These are phyloP conservation scores for Geotrichum carabidarum DNA, from an alignment of 1,139 yeast species.

Conservation along the genomic window DNA sequence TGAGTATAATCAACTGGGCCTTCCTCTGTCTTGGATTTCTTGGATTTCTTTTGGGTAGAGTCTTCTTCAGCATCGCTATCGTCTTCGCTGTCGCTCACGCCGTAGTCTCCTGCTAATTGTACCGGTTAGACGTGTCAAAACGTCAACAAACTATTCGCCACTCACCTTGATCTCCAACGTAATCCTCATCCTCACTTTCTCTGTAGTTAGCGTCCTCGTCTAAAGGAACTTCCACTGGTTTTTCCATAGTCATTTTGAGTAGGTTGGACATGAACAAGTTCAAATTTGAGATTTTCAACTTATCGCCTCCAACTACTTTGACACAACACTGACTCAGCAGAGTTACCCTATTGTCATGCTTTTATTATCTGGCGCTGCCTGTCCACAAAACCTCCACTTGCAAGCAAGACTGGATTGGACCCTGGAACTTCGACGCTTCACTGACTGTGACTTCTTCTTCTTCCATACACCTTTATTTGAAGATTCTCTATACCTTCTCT, in stretches of 20 bases:
- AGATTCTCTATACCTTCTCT: background rate
- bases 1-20: constrained; percentile 34
- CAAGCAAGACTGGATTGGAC: too few relatives aligned
- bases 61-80: constrained; percentile 19
- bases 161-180: constrained; percentile 24
- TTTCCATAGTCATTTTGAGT: constrained; percentile 7
- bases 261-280: too few relatives aligned
- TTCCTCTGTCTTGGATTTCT: constrained; percentile 33
- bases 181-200: constrained; percentile 66
- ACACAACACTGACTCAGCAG: too few relatives aligned
- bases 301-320: too few relatives aligned
- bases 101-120: constrained; percentile 12
- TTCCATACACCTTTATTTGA: background rate
- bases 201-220: constrained; percentile 41
- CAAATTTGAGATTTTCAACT: too few relatives aligned
- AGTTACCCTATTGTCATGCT: too few relatives aligned
- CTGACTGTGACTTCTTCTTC: background rate
- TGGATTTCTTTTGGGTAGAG: constrained; percentile 23
- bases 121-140: background rate
- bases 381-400: too few relatives aligned
- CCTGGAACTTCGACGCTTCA: too few relatives aligned
- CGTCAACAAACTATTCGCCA: background rate
- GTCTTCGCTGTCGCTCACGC: constrained; percentile 26
- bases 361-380: too few relatives aligned
- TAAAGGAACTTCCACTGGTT: background rate